Evolutionary conservation across 2,329 filamentous ascomycete genomes (phyloP).

Genomic region (Sporothrix inflata): DNA sequence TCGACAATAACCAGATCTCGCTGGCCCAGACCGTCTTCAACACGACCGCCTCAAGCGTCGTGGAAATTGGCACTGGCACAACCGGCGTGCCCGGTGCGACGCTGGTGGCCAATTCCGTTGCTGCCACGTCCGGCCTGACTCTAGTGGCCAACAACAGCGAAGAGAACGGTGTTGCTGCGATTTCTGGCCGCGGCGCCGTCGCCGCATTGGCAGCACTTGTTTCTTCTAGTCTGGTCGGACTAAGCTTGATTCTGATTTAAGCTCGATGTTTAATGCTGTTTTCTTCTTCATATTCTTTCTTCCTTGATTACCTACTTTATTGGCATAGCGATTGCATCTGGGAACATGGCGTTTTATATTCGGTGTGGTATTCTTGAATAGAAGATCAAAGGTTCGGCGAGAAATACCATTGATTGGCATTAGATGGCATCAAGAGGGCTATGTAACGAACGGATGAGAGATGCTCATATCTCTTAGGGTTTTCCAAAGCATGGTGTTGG

Average conservation of each 20-base stretch:
- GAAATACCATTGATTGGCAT: not conserved
- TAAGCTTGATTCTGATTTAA: slow-evolving; percentile 32
- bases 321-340: slow-evolving; percentile 20
- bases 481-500: not conserved
- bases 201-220: not conserved
- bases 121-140: slow-evolving; percentile 51
- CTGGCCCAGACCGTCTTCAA: slow-evolving; percentile 70
- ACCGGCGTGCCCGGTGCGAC: slow-evolving; percentile 59
- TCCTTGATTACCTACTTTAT: not conserved
- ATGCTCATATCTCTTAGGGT: not conserved
- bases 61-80: slow-evolving; percentile 58
- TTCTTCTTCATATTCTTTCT: slow-evolving; percentile 48
- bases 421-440: not conserved
- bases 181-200: not conserved
- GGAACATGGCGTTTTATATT: not conserved
- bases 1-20: slow-evolving; percentile 71
- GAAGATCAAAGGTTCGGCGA: not conserved
- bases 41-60: slow-evolving; percentile 52
- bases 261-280: slow-evolving; percentile 36
- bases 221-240: slow-evolving; percentile 24
- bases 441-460: not conserved
- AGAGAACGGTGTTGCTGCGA: not conserved
- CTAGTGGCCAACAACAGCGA: not conserved
- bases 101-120: slow-evolving; percentile 52
- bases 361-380: not conserved